Conservation (phyloP, 345 rosid species). For the Boechera retrofracta region DNA sequence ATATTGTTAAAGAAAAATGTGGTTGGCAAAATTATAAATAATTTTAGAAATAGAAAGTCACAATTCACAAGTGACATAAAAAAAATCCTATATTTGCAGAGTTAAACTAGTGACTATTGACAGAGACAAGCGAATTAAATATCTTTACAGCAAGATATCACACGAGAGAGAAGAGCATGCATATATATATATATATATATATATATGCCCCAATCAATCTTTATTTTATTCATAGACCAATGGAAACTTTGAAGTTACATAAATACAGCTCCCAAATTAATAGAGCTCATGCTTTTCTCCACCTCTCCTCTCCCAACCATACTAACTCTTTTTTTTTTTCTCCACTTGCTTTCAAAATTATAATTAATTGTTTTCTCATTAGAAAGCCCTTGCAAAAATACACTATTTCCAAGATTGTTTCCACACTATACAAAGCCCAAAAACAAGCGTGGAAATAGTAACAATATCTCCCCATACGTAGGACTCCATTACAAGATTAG, state of each 20-base stretch:
- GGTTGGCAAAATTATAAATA: too few species aligned
- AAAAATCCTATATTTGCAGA: neutral
- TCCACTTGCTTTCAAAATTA: neutral
- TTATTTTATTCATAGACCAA: constrained; percentile 2
- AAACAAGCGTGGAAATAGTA: constrained; percentile 47
- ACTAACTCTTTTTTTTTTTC: neutral
- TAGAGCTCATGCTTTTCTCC: constrained; percentile 46
- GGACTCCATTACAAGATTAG: constrained; percentile 11
- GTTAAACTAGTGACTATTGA: neutral
- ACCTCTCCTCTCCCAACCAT: constrained; percentile 39
- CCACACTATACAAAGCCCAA: constrained; percentile 29
- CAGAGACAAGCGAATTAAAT: constrained; percentile 11
- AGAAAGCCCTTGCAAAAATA: constrained; percentile 1
- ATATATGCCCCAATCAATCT: constrained; percentile 7
- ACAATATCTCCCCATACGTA: constrained; percentile 18
- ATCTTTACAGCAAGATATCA: constrained; percentile 14
- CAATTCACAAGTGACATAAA: neutral
- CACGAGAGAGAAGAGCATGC: constrained; percentile 25
- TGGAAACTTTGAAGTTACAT: constrained; percentile 21
- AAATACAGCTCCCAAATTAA: constrained; percentile 38
- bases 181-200: neutral
- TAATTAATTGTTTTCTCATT: neutral
- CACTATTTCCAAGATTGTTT: constrained; percentile 46
- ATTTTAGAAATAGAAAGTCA: neutral
- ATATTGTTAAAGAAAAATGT: neutral